Conservation (phyloP, 163 green algal genomes). For the Chlorella variabilis region DNA sequence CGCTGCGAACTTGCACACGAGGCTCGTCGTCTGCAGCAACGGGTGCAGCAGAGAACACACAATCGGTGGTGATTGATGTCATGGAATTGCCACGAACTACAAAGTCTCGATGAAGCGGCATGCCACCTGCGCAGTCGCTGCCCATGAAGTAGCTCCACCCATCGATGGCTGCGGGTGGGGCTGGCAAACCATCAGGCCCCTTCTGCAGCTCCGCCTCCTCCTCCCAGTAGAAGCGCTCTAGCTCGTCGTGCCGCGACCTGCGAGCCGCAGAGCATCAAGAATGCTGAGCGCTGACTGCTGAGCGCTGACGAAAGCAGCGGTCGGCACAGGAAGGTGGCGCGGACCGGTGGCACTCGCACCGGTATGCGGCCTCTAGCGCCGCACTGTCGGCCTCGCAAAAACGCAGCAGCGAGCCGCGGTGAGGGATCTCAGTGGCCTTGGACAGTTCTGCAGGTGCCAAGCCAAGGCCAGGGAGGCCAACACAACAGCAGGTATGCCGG, state of each 20-base stretch:
- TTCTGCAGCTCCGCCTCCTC: conserved; percentile 54
- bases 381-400: conserved; percentile 59
- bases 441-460: conserved; percentile 14
- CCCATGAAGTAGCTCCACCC: conserved; percentile 10
- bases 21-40: conserved; percentile 20
- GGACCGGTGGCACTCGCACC: not conserved
- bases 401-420: conserved; percentile 52
- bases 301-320: not conserved
- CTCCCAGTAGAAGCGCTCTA: conserved; percentile 66
- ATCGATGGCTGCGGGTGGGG: not conserved
- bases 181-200: not conserved
- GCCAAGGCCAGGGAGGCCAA: too few species aligned
- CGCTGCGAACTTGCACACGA: conserved; percentile 51
- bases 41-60: not conserved
- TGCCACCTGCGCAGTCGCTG: not conserved
- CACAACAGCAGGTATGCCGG: too few species aligned
- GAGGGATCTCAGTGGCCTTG: conserved; percentile 42
- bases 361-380: conserved; percentile 46
- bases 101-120: too few species aligned
- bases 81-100: too few species aligned
- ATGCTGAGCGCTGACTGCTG: not conserved
- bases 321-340: not conserved
- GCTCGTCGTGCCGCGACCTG: conserved; percentile 47
- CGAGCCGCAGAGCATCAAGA: not conserved
- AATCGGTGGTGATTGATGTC: not conserved